A percentile compares a stretch with the other conserved stretches of the same genome.
phyloP scores from a whole-genome alignment of 345 rosid species.

The Eucalyptus curtisii region DNA sequence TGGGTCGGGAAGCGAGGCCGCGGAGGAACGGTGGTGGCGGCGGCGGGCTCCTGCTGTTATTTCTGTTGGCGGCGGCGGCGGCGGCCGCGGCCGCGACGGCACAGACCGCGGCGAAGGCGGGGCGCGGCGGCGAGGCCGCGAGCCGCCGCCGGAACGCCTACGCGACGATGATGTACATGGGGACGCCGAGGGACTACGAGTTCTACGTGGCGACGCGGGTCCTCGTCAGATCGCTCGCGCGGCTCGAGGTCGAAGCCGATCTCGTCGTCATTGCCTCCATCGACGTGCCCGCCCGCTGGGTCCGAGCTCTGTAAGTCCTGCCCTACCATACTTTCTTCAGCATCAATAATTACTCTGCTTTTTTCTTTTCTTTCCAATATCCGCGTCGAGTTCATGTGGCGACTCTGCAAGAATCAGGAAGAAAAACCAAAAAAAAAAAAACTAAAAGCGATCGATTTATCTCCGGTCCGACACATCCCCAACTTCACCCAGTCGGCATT shows the following conservation, averaged over 20 bases:
- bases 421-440: background rate
- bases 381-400: background rate
- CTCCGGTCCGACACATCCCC: background rate
- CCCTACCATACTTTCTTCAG: background rate
- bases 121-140: background rate
- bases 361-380: background rate
- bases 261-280: slow-evolving; percentile 88
- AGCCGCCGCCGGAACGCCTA: slow-evolving; percentile 58
- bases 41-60: background rate
- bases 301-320: slow-evolving; percentile 55
- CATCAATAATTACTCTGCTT: background rate
- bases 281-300: slow-evolving; percentile 88
- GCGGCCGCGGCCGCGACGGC: background rate
- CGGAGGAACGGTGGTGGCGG: background rate
- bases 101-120: background rate
- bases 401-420: background rate
- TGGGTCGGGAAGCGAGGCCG: background rate
- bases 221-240: slow-evolving; percentile 67
- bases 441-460: background rate
- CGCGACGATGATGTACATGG: slow-evolving; percentile 99
- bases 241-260: slow-evolving; percentile 71
- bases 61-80: background rate
- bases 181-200: slow-evolving; percentile 97
- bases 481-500: background rate
- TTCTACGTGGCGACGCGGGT: slow-evolving; percentile 91